A percentile compares a stretch with the other conserved stretches of the same genome.
Conservation (phyloP, 2,329 filamentous ascomycete genomes). For the Paecilomyces niveus region DNA sequence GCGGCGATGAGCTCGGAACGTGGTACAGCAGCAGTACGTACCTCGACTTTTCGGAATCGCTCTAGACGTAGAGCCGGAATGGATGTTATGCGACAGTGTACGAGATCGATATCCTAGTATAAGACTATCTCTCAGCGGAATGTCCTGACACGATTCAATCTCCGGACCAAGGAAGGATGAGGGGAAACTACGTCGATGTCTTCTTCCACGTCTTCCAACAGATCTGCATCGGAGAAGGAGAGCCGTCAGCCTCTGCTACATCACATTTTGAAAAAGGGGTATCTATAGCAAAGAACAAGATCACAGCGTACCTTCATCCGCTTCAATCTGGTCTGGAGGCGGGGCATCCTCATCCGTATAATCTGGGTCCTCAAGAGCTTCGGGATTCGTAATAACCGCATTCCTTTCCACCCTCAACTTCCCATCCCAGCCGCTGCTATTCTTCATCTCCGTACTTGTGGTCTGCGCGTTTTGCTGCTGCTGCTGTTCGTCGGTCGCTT, state of each 20-base stretch:
- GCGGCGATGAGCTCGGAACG: background rate
- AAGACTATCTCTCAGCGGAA: conserved; percentile 9
- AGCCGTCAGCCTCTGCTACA: background rate
- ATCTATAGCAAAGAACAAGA: background rate
- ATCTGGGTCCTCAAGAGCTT: conserved; percentile 76
- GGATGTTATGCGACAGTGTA: conserved; percentile 77
- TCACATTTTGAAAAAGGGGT: background rate
- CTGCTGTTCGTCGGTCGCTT: background rate
- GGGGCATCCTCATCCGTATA: conserved; percentile 67
- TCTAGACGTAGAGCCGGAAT: conserved; percentile 73
- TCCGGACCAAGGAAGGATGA: background rate
- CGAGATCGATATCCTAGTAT: conserved; percentile 70
- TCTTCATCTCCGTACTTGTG: conserved; percentile 25
- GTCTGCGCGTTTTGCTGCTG: background rate
- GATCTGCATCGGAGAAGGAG: conserved; percentile 33
- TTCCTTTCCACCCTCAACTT: conserved; percentile 57
- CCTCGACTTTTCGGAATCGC: conserved; percentile 68
- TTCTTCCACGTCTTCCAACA: conserved; percentile 52
- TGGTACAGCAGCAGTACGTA: conserved; percentile 18
- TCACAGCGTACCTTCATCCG: conserved; percentile 63
- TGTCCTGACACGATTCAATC: background rate
- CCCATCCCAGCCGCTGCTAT: conserved; percentile 40
- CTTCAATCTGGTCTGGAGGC: conserved; percentile 66
- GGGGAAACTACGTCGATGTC: conserved; percentile 42
- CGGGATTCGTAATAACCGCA: conserved; percentile 65